phyloP scores from a whole-genome alignment of 805 yeast species.

The Candida pseudofarinosa region DNA sequence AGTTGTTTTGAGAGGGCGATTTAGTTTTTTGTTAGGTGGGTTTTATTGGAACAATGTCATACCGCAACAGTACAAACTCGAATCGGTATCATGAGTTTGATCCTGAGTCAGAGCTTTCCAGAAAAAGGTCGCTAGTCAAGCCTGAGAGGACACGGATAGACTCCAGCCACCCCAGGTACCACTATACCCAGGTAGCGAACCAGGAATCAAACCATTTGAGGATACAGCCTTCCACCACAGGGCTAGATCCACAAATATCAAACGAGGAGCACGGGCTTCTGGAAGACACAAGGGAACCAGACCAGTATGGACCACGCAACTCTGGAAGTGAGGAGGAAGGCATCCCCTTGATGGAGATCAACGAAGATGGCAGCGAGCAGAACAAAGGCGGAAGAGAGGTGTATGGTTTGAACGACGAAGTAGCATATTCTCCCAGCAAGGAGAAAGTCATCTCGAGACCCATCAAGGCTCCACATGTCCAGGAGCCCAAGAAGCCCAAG shows the following conservation, averaged over 20 bases:
- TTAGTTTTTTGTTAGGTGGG: no score
- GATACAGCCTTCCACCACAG: conserved; percentile 68
- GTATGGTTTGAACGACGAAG: conserved; percentile 61
- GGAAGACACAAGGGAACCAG: neutral
- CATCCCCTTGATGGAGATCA: conserved; percentile 41
- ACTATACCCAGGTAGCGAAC: conserved; percentile 70
- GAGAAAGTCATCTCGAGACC: conserved; percentile 21
- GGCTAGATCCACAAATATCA: conserved; percentile 51
- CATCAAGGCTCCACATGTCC: conserved; percentile 5
- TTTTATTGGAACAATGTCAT: no score
- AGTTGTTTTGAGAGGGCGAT: no score
- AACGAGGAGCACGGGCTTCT: neutral
- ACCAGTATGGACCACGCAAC: conserved; percentile 1
- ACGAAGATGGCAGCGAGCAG: conserved; percentile 8
- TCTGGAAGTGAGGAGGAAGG: conserved; percentile 29
- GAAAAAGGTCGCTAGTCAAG: conserved; percentile 72
- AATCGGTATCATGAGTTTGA: conserved; percentile 37
- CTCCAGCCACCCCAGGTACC: conserved; percentile 70
- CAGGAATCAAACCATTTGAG: conserved; percentile 59
- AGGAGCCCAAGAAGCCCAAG: conserved; percentile 10
- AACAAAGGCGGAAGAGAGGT: conserved; percentile 45
- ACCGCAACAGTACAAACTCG: conserved; percentile 21
- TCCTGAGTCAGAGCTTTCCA: conserved; percentile 34
- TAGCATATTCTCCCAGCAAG: conserved; percentile 25
- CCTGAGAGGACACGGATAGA: conserved; percentile 75